Base-by-base conservation (phyloP, 2,329 filamentous ascomycete genomes). In the Hyphodiscus sp. region DNA sequence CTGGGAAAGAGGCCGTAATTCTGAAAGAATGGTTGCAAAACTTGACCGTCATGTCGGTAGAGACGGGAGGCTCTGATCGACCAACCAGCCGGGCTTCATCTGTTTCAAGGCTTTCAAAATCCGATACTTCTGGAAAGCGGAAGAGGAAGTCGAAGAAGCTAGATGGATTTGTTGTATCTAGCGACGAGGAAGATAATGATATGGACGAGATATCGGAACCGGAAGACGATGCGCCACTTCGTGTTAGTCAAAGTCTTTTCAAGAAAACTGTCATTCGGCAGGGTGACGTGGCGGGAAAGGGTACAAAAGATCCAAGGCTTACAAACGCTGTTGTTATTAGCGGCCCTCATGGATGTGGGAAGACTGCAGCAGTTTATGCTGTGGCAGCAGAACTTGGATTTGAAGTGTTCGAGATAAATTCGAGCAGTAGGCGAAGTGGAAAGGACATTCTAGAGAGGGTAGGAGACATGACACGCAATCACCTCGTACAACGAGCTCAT, bases 391-490 rank as follows among this genome's bases (percentile, higher is more conserved):
- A 99, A 70, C 77, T 97, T 16, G 90, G 82, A 1, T 97, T 95
- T 65, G 91, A 96, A 64, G 81, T 99, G 1, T 99, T 99, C 61
- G 94, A 99, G 70, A 91, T 99, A 66, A 95, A 95, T 64, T 74
- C 92, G 0, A 83, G 89, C 56, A 89, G 82, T 61, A 83, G 91
- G 49, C 80, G 94, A 57, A 95, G 83, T 65, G 92, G 91, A 30
- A 94, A 86, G 68, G 94, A 99, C 64, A 84, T 99, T 47, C 69
- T 95, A 33, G 94, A 99, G 64, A 89, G 82, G 62, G 89, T 99
- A 45, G 95, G 94, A 42, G 91, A 99, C 70, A 97, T 99, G 92
- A 94, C 91, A 3, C 85, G 86, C 57, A 97, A 99, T 63, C 94
- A 99, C 69, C 78, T 96, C 1, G 92, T 99, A 19, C 83, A 84